A percentile compares a stretch with the other conserved stretches of the same genome.
phyloP scores from a whole-genome alignment of 2,329 filamentous ascomycete genomes.

The Fusarium ambrosium region DNA sequence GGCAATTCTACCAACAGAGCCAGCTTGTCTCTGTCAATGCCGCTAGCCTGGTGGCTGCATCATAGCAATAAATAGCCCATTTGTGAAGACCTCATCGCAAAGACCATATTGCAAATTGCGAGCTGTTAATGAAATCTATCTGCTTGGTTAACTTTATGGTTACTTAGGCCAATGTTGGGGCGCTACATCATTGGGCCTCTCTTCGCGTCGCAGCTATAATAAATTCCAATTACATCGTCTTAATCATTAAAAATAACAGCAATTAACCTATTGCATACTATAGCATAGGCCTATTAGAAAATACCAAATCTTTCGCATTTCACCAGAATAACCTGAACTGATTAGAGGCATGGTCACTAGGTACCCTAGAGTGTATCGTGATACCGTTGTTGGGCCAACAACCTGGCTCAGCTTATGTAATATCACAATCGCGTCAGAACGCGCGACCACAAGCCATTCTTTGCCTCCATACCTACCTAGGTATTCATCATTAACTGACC shows the following conservation, averaged over 20 bases:
- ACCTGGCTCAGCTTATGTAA: neutral
- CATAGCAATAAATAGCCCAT: neutral
- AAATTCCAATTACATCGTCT: neutral
- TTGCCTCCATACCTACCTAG: neutral
- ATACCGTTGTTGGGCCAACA: neutral
- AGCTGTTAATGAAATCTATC: neutral
- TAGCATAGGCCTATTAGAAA: neutral
- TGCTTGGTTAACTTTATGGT: neutral
- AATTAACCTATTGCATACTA: neutral
- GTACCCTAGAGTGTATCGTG: neutral
- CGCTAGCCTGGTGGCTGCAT: neutral
- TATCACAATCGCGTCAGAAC: neutral
- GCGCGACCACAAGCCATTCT: neutral
- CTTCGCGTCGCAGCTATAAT: neutral
- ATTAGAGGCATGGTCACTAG: neutral
- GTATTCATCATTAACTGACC: neutral
- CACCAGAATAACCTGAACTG: neutral
- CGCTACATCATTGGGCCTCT: neutral
- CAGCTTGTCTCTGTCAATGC: no score
- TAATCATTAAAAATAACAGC: neutral
- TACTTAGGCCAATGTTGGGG: neutral
- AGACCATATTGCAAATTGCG: neutral
- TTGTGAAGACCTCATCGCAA: neutral
- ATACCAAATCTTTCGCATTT: neutral
- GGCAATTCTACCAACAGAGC: no score